Base-by-base conservation (phyloP, 495 filamentous ascomycete genomes). In the Podospora pseudoanserina region DNA sequence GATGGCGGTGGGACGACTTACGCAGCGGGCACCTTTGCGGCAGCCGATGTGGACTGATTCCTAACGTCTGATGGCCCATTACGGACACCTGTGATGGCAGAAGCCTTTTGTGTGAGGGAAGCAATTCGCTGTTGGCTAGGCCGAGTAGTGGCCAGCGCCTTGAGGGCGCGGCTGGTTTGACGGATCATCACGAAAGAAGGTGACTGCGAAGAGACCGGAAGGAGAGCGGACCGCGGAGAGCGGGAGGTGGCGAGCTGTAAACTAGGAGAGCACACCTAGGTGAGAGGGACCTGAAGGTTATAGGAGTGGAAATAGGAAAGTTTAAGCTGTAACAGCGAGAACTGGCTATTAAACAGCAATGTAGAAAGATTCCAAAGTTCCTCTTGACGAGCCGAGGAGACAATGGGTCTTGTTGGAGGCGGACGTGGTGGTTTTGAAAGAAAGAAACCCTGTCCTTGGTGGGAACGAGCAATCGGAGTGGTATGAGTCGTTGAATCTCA, bases 141-240 rank as follows among this genome's bases (percentile, higher is more conserved):
- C 65, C 76, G 79, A 59, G 75, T 62, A 60, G 81, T 77, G 70
- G 77, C 76, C 75, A 83, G 53, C 68, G 73, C 79, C 73, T 77
- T 79, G 67, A 81, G 70, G 78, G 81, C 80, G 70, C 77, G 75
- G 72, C 74, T 69, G 55, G 80, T 77, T 69, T 77, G 78, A 60
- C 79, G 81, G 71, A 83, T 78, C 81, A 83, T 83, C 59, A 68
- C 67, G 68, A 58, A 19, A 7, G 55, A 7, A 26, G 55, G 15
- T 56, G 15, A 58, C n/a, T 58, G n/a, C 18, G 55, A 58, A 58
- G 23, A 58, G 55, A 58, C n/a, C 55, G 18, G 55, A 58, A 15
- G 15, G 39, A 49, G 44, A 7, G 30, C 62, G 67, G 66, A 68
- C 54, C 62, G 72, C 20, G 65, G 69, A 68, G 67, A 74, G 66